Base-by-base conservation (phyloP, 164 flowering plant species). In the Stephania japonica region DNA sequence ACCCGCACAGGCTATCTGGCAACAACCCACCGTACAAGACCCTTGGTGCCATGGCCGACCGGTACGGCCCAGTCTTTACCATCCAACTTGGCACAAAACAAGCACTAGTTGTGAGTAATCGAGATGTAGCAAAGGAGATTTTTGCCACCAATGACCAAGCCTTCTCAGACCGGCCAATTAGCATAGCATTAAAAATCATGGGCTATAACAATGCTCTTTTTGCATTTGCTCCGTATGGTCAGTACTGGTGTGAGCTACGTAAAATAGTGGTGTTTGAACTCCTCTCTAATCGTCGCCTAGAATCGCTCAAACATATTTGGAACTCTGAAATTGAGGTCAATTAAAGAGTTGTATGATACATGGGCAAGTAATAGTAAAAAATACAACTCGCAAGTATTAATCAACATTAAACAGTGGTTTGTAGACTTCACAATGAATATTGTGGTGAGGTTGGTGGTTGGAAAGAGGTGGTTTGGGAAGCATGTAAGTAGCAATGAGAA, bases 11-110 rank as follows among this genome's bases (percentile, higher is more conserved):
- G 7, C 23, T 78, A 0, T 41, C 67, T 0, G 69, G 75, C 3
- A 6, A 32, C 0, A 21, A 11, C 4, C 72, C 65, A 0, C 75
- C 71, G 7, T 63, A 47, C 26, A 41, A 24, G 21, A 43, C 63
- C 7, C 59, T 78, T 2, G 77, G 47, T 13, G 64, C 68, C 73
- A 63, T 78, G 56, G 77, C 80, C 16, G 80, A 78, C 16, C 67
- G 59, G 26, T 32, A 32, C 24, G 80, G 80, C 11, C 80, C 78
- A 16, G 32, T 59, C 38, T 72, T 75, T 42, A 72, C 42, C 11
- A 42, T 78, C 21, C 69, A 67, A 6, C 67, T 78, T 4, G 80
- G 80, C 21, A 9, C 27, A 13, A 47, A 19, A 5, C 75, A 44
- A 5, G 63, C 73, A 19, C 24, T 78, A 0, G 78, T 78, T 6